Evolutionary conservation across 208 protist genomes (phyloP), one percentile per base, ranked within the genome.

Genomic region (Acanthamoeba sp.): DNA sequence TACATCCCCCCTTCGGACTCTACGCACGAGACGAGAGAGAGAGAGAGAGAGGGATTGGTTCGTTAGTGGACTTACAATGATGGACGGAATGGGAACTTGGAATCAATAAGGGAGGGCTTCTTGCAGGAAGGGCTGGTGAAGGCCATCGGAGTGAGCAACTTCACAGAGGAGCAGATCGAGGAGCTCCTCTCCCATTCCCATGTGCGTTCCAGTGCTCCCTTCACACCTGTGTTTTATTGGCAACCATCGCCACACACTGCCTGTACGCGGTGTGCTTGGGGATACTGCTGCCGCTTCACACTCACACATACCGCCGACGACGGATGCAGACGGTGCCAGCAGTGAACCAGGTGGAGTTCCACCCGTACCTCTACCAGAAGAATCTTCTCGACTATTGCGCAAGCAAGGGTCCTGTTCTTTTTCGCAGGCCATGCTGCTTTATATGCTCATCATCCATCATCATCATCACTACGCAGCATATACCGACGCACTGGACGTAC

Each of bases 121-220:
- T 45, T 69, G 84, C 14, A 91, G 52, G 84, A 91, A 91, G 84
- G 84, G n/a, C 40, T 42, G 84, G 84, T 91, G 48, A 91, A 91
- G 42, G 84, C 40, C 42, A 91, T 91, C 38, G 84, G 84, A 7
- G 84, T 91, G n/a, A 91, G 84, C 84, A 91, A 91, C 84, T 91
- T 91, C 57, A 91, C 40, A 5, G 52, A 34, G 50, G 50, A 5
- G 40, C 84, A 91, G 84, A 34, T 91, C 24, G 84, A 91, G 57
- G 84, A 91, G 27, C 40, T 91, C 14, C 36, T 45, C 78, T 20
- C 22, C n/a, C 78, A 87, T 87, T 87, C 78, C 34, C 45, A 87
- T 9, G 66, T 76, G 7, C 62, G n/a, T n/a, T 50, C 45, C 45
- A 3, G 7, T 76, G 2, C 34, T 38, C 27, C 66, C 34, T 76